A percentile compares a stretch with the other conserved stretches of the same genome.
phyloP scores from a whole-genome alignment of 257 asterid species.

The Solanum lignicaule region DNA sequence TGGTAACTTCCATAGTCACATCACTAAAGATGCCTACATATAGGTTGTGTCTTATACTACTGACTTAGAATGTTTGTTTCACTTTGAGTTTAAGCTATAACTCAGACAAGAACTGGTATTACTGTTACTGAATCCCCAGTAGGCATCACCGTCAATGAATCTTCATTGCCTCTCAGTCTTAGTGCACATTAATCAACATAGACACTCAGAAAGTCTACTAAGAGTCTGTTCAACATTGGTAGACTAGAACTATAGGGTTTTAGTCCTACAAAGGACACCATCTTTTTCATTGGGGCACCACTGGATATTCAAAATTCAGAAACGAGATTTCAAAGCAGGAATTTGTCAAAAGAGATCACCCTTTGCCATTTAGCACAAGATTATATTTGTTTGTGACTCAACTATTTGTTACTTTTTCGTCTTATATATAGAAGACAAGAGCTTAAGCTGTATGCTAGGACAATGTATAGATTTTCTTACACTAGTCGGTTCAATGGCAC shows the following conservation, averaged over 20 bases:
- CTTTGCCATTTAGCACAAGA: background rate
- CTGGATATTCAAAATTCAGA: background rate
- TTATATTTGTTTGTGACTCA: background rate
- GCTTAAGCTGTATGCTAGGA: background rate
- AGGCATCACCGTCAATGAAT: background rate
- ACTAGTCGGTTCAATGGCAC: background rate
- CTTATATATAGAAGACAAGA: background rate
- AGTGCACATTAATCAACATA: background rate
- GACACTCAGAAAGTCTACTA: background rate
- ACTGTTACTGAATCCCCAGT: background rate
- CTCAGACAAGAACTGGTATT: background rate
- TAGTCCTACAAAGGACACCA: background rate
- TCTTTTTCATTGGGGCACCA: background rate
- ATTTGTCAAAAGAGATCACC: background rate
- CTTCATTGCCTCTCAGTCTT: background rate
- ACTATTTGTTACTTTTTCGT: background rate
- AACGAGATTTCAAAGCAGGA: background rate
- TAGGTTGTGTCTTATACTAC: background rate
- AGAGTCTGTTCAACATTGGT: background rate
- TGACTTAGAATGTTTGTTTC: background rate
- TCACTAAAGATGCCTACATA: background rate
- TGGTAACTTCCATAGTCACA: conserved; percentile 25
- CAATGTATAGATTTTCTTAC: background rate
- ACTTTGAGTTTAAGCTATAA: background rate
- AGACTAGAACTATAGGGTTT: background rate